These are phyloP conservation scores for Calonectria hawksworthii DNA, from an alignment of 2,329 filamentous ascomycete genomes.

Conservation along the genomic window DNA sequence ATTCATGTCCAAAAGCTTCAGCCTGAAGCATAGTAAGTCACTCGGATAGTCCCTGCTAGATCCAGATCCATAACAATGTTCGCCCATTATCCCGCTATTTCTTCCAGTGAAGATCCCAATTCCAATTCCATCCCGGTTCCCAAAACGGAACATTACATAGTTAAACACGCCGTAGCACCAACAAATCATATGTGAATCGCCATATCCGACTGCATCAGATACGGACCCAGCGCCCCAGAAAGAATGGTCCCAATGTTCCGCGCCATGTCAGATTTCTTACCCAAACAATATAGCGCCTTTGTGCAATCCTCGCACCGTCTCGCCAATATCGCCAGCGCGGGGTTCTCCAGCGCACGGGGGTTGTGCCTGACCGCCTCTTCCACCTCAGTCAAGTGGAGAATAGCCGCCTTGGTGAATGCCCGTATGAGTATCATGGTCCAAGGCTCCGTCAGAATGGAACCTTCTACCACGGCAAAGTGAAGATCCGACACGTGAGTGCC, in stretches of 20 bases:
- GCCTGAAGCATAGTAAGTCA: conserved; percentile 6
- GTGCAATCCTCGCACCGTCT: conserved; percentile 63
- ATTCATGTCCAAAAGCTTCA: conserved; percentile 20
- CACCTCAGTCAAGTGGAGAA: conserved; percentile 53
- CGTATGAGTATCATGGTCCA: conserved; percentile 70
- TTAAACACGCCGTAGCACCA: conserved; percentile 16
- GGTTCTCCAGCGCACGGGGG: conserved; percentile 37
- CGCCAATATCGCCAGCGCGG: conserved; percentile 45
- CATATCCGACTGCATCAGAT: conserved; percentile 39
- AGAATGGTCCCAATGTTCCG: conserved; percentile 46
- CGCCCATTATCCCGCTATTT: conserved; percentile 12
- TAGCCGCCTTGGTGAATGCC: conserved; percentile 63
- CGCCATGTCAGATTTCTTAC: conserved; percentile 67
- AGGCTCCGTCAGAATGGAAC: conserved; percentile 70
- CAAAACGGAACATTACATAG: not conserved
- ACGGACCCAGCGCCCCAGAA: conserved; percentile 43
- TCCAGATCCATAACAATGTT: conserved; percentile 10
- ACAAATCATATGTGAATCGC: conserved; percentile 35
- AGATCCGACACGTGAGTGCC: conserved; percentile 54
- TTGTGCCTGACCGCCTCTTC: conserved; percentile 47
- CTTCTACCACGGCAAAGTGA: conserved; percentile 67
- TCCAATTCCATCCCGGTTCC: conserved; percentile 12
- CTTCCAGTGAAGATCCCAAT: conserved; percentile 11
- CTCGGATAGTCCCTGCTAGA: conserved; percentile 1
- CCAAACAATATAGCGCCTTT: conserved; percentile 66